Percentiles rank a stretch among this genome's conserved stretches.
Conservation (phyloP, 192 early-diverging fungal species). For the Backusella tarrabulga region DNA sequence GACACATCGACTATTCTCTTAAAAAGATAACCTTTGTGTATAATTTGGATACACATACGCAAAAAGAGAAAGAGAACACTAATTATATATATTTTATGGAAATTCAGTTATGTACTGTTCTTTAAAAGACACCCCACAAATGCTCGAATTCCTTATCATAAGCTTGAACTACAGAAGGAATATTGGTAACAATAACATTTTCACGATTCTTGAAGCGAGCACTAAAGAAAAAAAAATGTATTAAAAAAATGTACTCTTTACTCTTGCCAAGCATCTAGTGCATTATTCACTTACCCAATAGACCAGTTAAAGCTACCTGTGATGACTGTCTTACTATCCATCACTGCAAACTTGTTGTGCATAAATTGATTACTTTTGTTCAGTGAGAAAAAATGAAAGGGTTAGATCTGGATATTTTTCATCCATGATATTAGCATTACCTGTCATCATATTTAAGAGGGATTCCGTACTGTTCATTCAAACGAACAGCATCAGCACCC, state of each 20-base stretch:
- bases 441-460: conserved; percentile 29
- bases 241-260: background rate
- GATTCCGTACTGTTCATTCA: conserved; percentile 21
- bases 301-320: conserved; percentile 64
- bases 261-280: background rate
- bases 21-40: background rate
- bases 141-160: conserved; percentile 61
- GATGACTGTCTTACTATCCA: conserved; percentile 58
- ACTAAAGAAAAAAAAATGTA: conserved; percentile 35
- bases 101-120: background rate
- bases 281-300: conserved; percentile 37
- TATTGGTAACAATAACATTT: conserved; percentile 63
- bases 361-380: conserved; percentile 44
- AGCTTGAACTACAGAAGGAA: conserved; percentile 48
- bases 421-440: background rate
- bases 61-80: too few species aligned
- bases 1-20: background rate
- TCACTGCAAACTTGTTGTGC: conserved; percentile 74
- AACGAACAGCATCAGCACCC: conserved; percentile 26
- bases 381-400: background rate
- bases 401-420: background rate
- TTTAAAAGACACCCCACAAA: conserved; percentile 55
- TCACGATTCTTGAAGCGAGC: conserved; percentile 68
- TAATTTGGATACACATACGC: too few species aligned
- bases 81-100: background rate